Evolutionary conservation across 2,329 filamentous ascomycete species (phyloP).

Genomic region (Lecanoromycetidae sp.): DNA sequence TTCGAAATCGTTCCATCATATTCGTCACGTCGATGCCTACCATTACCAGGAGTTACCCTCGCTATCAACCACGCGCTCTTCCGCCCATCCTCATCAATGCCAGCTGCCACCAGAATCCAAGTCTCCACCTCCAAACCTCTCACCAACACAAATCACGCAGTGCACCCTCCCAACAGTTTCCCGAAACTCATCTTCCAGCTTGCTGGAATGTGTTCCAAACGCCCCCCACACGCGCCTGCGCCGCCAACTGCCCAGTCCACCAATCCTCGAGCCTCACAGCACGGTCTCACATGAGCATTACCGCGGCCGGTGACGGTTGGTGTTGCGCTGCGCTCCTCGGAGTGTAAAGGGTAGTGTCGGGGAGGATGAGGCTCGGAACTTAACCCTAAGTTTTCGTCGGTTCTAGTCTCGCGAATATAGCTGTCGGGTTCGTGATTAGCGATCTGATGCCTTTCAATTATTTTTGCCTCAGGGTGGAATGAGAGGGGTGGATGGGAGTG

Average conservation of each 20-base stretch:
- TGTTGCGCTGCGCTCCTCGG: constrained; percentile 33
- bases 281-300: constrained; percentile 31
- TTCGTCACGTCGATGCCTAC: no score
- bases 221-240: constrained; percentile 30
- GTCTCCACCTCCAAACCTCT: constrained; percentile 23
- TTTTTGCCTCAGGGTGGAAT: constrained; percentile 18
- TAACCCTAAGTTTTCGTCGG: constrained; percentile 88
- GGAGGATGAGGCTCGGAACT: constrained; percentile 69
- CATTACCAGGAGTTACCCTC: no score
- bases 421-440: constrained; percentile 61
- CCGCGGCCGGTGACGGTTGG: constrained; percentile 28
- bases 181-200: constrained; percentile 57
- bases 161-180: constrained; percentile 69
- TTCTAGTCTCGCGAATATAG: constrained; percentile 60
- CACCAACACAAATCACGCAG: constrained; percentile 39
- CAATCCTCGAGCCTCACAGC: constrained; percentile 50
- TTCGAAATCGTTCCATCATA: no score
- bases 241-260: constrained; percentile 27
- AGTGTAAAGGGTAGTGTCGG: constrained; percentile 26
- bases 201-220: constrained; percentile 46
- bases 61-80: background rate
- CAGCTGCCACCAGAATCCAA: background rate
- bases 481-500: constrained; percentile 23
- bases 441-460: constrained; percentile 24
- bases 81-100: background rate